Percentiles rank a stretch among this genome's conserved stretches.
These are phyloP conservation scores for Pistacia integerrima DNA, from an alignment of 345 rosid species.

Conservation along the genomic window DNA sequence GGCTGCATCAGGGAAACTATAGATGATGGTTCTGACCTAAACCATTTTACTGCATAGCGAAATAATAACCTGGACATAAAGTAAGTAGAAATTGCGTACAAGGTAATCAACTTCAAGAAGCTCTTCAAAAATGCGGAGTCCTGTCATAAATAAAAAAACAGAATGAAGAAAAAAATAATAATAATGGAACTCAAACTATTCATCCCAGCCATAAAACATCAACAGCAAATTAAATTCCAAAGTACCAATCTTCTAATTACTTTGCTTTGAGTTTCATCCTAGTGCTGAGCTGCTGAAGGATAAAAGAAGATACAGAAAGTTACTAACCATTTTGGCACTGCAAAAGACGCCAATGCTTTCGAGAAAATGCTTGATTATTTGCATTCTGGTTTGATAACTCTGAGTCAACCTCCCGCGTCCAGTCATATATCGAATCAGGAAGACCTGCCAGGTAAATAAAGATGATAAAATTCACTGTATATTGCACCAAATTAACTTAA, in stretches of 20 bases:
- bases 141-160: slow-evolving; percentile 40
- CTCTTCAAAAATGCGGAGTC: slow-evolving; percentile 99
- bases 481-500: slow-evolving; percentile 26
- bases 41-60: slow-evolving; percentile 23
- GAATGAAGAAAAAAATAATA: slow-evolving; percentile 13
- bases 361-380: slow-evolving; percentile 87
- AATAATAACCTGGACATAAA: slow-evolving; percentile 18
- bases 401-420: slow-evolving; percentile 84
- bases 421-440: slow-evolving; percentile 81
- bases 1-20: slow-evolving; percentile 62
- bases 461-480: slow-evolving; percentile 21
- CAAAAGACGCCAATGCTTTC: slow-evolving; percentile 98
- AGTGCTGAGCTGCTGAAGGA: slow-evolving; percentile 21
- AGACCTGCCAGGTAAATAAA: slow-evolving; percentile 57
- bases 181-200: slow-evolving; percentile 12
- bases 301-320: slow-evolving; percentile 10
- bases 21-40: slow-evolving; percentile 24
- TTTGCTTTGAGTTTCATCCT: slow-evolving; percentile 10
- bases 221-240: background rate
- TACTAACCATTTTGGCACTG: slow-evolving; percentile 96
- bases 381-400: slow-evolving; percentile 74
- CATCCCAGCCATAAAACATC: slow-evolving; percentile 10
- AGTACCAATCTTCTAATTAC: background rate
- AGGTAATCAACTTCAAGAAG: slow-evolving; percentile 98
- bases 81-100: slow-evolving; percentile 50